Evolutionary conservation across 768 basidiomycete species (phyloP).

Genomic region (Tephrocybe sp.): DNA sequence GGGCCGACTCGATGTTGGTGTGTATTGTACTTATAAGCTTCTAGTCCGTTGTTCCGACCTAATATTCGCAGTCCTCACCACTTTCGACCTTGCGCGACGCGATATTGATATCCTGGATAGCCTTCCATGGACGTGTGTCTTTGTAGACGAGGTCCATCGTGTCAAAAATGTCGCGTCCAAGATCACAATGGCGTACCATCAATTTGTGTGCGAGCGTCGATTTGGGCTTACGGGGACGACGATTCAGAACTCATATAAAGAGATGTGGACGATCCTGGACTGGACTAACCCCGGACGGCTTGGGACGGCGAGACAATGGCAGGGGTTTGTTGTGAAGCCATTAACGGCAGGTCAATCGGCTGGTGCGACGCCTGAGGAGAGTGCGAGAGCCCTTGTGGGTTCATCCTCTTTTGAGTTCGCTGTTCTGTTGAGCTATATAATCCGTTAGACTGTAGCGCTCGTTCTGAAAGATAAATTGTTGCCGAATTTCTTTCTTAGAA

Average conservation of each 20-base stretch:
- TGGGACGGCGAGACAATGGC: slow-evolving; percentile 77
- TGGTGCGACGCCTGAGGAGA: slow-evolving; percentile 60
- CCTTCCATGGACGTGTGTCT: slow-evolving; percentile 68
- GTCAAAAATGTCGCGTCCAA: slow-evolving; percentile 78
- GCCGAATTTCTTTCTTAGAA: slow-evolving; percentile 80
- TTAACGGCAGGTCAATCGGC: slow-evolving; percentile 66
- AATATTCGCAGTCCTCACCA: slow-evolving; percentile 63
- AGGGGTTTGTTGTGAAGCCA: slow-evolving; percentile 64
- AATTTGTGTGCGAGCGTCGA: slow-evolving; percentile 61
- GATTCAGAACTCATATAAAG: slow-evolving; percentile 83
- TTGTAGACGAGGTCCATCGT: slow-evolving; percentile 89
- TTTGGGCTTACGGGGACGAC: slow-evolving; percentile 87
- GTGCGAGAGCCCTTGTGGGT: slow-evolving; percentile 49
- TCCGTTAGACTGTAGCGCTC: slow-evolving; percentile 51
- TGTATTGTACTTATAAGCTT: slow-evolving; percentile 23
- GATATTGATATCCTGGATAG: slow-evolving; percentile 69
- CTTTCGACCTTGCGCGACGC: slow-evolving; percentile 70
- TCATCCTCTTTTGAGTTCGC: background rate
- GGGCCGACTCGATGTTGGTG: slow-evolving; percentile 83
- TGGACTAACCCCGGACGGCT: slow-evolving; percentile 86
- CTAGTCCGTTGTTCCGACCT: background rate
- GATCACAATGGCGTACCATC: slow-evolving; percentile 66
- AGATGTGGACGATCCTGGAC: slow-evolving; percentile 89
- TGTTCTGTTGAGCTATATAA: background rate
- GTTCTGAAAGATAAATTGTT: slow-evolving; percentile 66